Evolutionary conservation across 805 yeast genomes (phyloP).

Genomic region (Ogataea corticis): DNA sequence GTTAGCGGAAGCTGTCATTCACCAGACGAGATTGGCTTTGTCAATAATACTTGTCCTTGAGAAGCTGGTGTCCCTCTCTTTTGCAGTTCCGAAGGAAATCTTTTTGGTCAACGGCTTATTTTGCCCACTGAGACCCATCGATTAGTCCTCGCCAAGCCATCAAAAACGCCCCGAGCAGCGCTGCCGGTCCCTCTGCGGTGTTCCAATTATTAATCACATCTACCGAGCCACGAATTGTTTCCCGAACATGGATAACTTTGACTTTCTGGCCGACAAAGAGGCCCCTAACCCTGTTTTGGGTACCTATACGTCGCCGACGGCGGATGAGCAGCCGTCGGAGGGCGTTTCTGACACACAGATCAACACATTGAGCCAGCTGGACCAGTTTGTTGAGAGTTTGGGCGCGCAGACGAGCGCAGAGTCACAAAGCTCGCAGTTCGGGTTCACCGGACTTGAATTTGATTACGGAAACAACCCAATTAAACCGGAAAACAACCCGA

Average conservation of each 20-base stretch:
- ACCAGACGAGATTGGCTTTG: too few species aligned
- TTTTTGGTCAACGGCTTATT: too few species aligned
- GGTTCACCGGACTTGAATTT: slow-evolving; percentile 12
- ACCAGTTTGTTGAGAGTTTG: slow-evolving; percentile 18
- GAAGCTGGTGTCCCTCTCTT: too few species aligned
- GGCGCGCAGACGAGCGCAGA: slow-evolving; percentile 2
- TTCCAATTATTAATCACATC: background rate
- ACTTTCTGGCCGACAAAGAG: slow-evolving; percentile 17
- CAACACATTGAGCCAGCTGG: slow-evolving; percentile 16
- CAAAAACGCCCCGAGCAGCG: too few species aligned
- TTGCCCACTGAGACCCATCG: too few species aligned
- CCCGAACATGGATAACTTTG: slow-evolving; percentile 19
- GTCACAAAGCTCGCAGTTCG: slow-evolving; percentile 13
- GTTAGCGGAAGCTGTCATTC: too few species aligned
- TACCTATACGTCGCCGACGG: background rate
- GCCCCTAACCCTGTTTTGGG: slow-evolving; percentile 3
- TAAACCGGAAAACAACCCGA: slow-evolving; percentile 8
- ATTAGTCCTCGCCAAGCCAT: too few species aligned
- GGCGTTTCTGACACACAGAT: slow-evolving; percentile 3
- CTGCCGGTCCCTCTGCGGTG: too few species aligned
- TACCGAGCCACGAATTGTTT: background rate
- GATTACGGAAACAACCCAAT: slow-evolving; percentile 6
- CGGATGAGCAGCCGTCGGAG: background rate
- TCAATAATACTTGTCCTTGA: too few species aligned
- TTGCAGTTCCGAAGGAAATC: too few species aligned